Percentiles rank a stretch among this genome's conserved stretches.
Evolutionary conservation across 768 basidiomycete genomes (phyloP).

Genomic region (Phanerochaete carnosa): DNA sequence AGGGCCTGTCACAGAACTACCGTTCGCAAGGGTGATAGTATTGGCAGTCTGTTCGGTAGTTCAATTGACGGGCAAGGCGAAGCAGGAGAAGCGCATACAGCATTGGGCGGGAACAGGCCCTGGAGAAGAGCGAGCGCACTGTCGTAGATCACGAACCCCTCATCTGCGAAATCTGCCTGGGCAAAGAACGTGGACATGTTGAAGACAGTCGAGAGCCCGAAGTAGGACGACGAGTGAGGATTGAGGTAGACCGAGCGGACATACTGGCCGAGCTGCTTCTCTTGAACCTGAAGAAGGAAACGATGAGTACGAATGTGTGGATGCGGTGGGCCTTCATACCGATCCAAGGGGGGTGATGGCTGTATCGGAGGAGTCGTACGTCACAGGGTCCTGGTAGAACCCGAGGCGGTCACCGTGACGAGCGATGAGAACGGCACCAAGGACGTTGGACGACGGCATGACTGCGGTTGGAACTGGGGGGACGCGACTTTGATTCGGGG

Average conservation of each 20-base stretch:
- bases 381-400: constrained; percentile 61
- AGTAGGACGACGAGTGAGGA: constrained; percentile 47
- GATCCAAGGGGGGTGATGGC: constrained; percentile 67
- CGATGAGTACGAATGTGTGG: not conserved
- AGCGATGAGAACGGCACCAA: constrained; percentile 24
- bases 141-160: constrained; percentile 64
- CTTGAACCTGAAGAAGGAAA: constrained; percentile 43
- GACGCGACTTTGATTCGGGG: not conserved
- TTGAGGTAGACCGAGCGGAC: constrained; percentile 55
- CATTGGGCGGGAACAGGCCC: constrained; percentile 58
- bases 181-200: constrained; percentile 40
- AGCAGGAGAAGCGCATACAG: too few relatives aligned
- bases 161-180: constrained; percentile 67
- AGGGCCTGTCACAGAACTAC: not conserved
- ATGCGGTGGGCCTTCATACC: too few relatives aligned
- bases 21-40: constrained; percentile 8
- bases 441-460: constrained; percentile 8
- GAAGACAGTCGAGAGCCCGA: constrained; percentile 33
- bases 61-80: too few relatives aligned
- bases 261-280: constrained; percentile 51
- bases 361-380: constrained; percentile 54
- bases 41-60: not conserved
- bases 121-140: constrained; percentile 67
- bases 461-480: not conserved
- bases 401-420: constrained; percentile 33